Evolutionary conservation across 352 stramenopile species (phyloP), one percentile per base, ranked within the genome.

Genomic region (Globisporangium polare): DNA sequence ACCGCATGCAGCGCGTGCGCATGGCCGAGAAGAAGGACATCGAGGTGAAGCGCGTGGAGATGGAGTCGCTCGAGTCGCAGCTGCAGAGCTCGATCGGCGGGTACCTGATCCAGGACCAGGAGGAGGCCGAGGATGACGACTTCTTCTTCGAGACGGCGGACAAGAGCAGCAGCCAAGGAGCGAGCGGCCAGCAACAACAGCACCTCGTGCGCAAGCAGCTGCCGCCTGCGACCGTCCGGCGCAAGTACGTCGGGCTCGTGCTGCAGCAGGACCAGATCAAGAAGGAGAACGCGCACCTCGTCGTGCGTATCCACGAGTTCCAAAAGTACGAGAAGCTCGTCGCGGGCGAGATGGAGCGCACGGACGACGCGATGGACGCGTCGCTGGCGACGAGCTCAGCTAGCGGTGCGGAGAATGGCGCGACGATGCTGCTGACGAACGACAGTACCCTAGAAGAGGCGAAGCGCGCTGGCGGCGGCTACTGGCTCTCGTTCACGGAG

Each of bases 1-100:
- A 76, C 27, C 72, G 72, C 12, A 79, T 79, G 72, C 72, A 79
- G 60, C 72, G 72, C 43, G 62, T 72, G 42, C 68, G 72, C 8
- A 60, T 79, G 47, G 66, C 69, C 1, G 66, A 76, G 39, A 76
- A 76, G 62, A 62, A 69, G 6, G 73, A 66, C 49, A 67, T 74
- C 35, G 66, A 76, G 45, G 53, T 73, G 24, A 79, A 79, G 58
- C 72, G 72, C 12, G 54, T 69, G 13, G 68, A 78, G 62, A 69
- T 74, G 31, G 46, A 73, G 53, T 26, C 61, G 12, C 68, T 78
- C 37, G 67, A 69, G 15, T 43, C 54, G 15, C 61, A 70, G 58
- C 47, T 78, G n/a, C 58, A 73, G 29, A 58, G 43, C 22, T 63
- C 55, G 4, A 70, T 73, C 12, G 33, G 62, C 20, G 33, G 20